These are phyloP conservation scores for Lenwebbia sp. DNA, from an alignment of 345 rosid genomes.

Conservation along the genomic window DNA sequence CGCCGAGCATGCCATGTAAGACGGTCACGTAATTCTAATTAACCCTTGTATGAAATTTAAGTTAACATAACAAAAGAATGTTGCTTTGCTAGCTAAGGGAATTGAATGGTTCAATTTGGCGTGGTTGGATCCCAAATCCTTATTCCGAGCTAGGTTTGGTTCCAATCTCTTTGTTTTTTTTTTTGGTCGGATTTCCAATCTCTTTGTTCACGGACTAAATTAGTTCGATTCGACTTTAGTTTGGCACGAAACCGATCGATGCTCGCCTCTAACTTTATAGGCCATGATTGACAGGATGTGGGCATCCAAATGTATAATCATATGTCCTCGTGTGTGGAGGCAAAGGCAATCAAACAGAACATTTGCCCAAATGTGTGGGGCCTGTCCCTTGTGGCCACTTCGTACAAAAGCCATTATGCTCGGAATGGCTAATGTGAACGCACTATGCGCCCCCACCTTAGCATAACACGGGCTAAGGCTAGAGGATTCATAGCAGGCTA, in stretches of 20 bases:
- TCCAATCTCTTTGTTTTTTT: neutral
- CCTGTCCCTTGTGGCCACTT: neutral
- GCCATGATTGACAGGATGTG: neutral
- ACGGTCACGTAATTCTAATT: no score
- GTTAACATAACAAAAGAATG: neutral
- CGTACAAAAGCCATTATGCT: neutral
- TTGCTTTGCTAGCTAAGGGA: neutral
- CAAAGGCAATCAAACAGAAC: neutral
- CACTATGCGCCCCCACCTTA: neutral
- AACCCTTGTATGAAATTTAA: no score
- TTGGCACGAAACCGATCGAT: neutral
- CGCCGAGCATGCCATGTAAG: no score
- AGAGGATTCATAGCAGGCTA: neutral
- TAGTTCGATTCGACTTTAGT: neutral
- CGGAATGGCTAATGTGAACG: neutral
- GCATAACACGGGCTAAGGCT: neutral
- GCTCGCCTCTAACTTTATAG: neutral
- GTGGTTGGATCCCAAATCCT: neutral
- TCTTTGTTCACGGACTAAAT: neutral
- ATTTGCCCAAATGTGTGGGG: neutral
- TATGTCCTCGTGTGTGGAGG: neutral
- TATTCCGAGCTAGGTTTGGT: neutral
- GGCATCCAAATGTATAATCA: neutral
- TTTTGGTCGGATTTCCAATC: no score
- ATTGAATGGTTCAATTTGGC: rapidly evolving